These are phyloP conservation scores for Flaveria robusta DNA, from an alignment of 129 eudicot genomes.

Conservation along the genomic window DNA sequence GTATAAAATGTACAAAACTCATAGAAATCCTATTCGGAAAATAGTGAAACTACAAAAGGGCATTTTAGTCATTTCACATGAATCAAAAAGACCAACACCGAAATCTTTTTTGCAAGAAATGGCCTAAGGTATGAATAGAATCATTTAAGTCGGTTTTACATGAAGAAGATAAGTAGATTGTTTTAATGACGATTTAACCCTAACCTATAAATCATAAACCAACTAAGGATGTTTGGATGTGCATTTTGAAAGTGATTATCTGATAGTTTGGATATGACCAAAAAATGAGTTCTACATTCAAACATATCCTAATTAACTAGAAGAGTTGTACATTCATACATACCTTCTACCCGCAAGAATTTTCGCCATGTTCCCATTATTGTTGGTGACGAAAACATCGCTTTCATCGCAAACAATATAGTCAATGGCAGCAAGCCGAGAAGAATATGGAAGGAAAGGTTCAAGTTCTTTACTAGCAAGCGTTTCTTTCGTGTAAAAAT, in stretches of 20 bases:
- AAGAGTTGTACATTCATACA: slow-evolving; percentile 32
- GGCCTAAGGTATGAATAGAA: not conserved
- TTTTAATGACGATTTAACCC: not conserved
- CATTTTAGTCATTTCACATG: slow-evolving; percentile 1
- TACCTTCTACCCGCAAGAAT: slow-evolving; percentile 96
- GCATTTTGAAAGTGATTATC: slow-evolving; percentile 5
- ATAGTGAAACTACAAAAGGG: not conserved
- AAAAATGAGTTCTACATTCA: not conserved
- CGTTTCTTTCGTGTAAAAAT: slow-evolving; percentile 89
- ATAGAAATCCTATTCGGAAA: not conserved
- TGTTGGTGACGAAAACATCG: slow-evolving; percentile 89
- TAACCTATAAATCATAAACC: not conserved
- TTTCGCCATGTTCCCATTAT: slow-evolving; percentile 96
- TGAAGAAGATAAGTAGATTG: not conserved
- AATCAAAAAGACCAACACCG: not conserved
- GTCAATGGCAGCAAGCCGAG: slow-evolving; percentile 93
- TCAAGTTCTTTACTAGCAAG: slow-evolving; percentile 70
- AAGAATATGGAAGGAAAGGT: slow-evolving; percentile 81
- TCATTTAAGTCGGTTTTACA: not conserved
- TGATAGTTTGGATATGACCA: not conserved
- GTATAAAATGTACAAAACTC: slow-evolving; percentile 1
- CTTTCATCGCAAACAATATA: slow-evolving; percentile 92
- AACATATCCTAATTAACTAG: not conserved
- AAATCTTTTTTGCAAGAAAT: not conserved
- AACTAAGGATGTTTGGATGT: not conserved